These are phyloP conservation scores for Xanthoconium separans DNA, from an alignment of 1,284 basidiomycete genomes.

Conservation along the genomic window DNA sequence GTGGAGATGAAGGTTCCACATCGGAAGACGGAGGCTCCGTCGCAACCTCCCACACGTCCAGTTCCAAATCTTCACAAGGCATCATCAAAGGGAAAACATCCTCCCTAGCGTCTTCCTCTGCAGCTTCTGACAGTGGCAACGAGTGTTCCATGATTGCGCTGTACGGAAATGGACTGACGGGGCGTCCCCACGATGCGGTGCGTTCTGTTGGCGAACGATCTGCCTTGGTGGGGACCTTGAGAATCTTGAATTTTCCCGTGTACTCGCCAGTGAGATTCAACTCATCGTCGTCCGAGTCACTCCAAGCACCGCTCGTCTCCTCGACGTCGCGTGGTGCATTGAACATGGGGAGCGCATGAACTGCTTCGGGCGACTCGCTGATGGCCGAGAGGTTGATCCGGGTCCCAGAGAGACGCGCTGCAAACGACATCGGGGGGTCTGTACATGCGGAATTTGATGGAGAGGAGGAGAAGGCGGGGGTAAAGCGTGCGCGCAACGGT, in stretches of 20 bases:
- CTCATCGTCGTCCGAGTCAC: slow-evolving; percentile 36
- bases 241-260: slow-evolving; percentile 58
- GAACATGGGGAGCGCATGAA: slow-evolving; percentile 32
- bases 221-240: slow-evolving; percentile 58
- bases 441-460: slow-evolving; percentile 1
- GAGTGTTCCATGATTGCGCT: slow-evolving; percentile 32
- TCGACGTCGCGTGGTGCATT: slow-evolving; percentile 21
- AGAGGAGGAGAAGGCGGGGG: slow-evolving; percentile 30
- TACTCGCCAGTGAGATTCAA: slow-evolving; percentile 52
- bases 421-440: slow-evolving; percentile 17
- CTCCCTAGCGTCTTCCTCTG: slow-evolving; percentile 9
- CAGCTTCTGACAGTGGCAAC: slow-evolving; percentile 14
- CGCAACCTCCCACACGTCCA: slow-evolving; percentile 20
- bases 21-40: slow-evolving; percentile 28
- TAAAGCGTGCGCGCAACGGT: slow-evolving; percentile 24
- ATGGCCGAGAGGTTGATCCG: not conserved
- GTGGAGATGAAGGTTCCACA: slow-evolving; percentile 14
- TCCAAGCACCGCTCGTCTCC: slow-evolving; percentile 28
- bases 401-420: slow-evolving; percentile 17
- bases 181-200: slow-evolving; percentile 63
- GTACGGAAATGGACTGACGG: slow-evolving; percentile 62
- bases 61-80: slow-evolving; percentile 5
- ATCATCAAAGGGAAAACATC: not conserved
- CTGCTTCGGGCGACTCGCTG: slow-evolving; percentile 1
- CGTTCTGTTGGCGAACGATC: slow-evolving; percentile 57